Base-by-base conservation (phyloP, 495 filamentous ascomycete genomes). In the Pyrenula massariospora region DNA sequence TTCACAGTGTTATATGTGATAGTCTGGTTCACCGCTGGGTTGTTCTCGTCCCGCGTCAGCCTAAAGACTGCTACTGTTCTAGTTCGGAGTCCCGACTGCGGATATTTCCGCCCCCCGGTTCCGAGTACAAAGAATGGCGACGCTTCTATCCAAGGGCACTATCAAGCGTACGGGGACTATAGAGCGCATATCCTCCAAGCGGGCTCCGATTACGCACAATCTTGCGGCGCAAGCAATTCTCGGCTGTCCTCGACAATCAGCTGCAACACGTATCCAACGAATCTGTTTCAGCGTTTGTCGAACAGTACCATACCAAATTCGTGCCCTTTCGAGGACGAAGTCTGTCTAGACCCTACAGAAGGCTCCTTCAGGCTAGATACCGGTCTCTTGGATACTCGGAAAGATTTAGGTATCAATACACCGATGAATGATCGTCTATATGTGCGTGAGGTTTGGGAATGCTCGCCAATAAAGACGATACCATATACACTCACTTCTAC, bases 1-100 rank as follows among this genome's bases (percentile, higher is more conserved):
- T n/a, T 67, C 21, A 66, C 70, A 11, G 2, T 68, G 15, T n/a
- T 69, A 12, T 57, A 67, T 51, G 53, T 65, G 3, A 56, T 58
- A 2, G 31, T 64, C 20, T 73, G 70, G 49, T 59, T 55, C 12
- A 54, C 65, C 53, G 15, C 23, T n/a, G 15, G 22, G 24, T 56
- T 71, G 55, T 69, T 71, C 50, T 8, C 31, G 31, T 67, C 66
- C 20, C 65, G 68, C 5, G 61, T 69, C 36, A 62, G 68, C 31
- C 63, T 61, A 2, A 62, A 61, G 31, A 59, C 65, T 49, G 63
- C 63, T 1, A 63, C 64, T 8, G 62, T 61, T 50, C 58, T 71
- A 5, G 59, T 71, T 12, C 50, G 25, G 11, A 60, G 57, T 25
- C 50, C 64, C 2, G 42, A 60, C 22, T 71, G 68, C 47, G 31